Base-by-base conservation (phyloP, 2,329 filamentous ascomycete species). In the Elsinoe batatas region DNA sequence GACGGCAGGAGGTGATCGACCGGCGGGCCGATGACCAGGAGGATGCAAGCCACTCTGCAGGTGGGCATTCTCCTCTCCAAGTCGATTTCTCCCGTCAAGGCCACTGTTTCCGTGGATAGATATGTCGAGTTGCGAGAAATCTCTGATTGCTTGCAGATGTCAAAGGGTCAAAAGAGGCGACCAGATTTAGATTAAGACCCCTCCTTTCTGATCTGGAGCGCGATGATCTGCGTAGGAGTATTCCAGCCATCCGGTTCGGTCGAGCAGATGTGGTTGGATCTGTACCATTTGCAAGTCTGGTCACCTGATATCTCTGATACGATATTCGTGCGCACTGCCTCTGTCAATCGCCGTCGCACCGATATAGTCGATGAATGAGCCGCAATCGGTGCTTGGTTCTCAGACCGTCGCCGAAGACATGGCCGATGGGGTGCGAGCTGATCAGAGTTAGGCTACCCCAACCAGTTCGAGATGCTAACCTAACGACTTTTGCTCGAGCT, bases 41-140 rank as follows among this genome's bases (percentile, higher is more conserved):
- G 32, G 12, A 35, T 49, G 44, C 44, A 49, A 49, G 44, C 44
- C 44, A 49, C 20, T 11, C 26, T 49, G 44, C 44, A 49, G 44
- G 26, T 49, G 44, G 11, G 17, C 26, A 15, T 49, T 49, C 44
- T 26, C 17, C 30, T 49, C 35, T 35, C 6, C 30, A 49, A 49
- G 26, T 13, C 44, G 22, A 4, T 32, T 22, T 22, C 40, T 44
- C 40, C 40, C 22, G 43, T 49, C 44, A 49, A 49, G 33, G 44
- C 44, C 44, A 13, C 15, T 30, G 13, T 33, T 30, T 33, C 44
- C 44, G 44, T 35, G 13, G 40, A 30, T 17, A 13, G 12, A 33
- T 10, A 49, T 22, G 26, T 35, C 26, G 17, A 33, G 18, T 33
- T n/a, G n/a, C n/a, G 13, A 20, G 44, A 49, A 26, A 49, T 49